Evolutionary conservation across 805 yeast species (phyloP), one percentile per base, ranked within the genome.

Genomic region (Saturnispora besseyi): DNA sequence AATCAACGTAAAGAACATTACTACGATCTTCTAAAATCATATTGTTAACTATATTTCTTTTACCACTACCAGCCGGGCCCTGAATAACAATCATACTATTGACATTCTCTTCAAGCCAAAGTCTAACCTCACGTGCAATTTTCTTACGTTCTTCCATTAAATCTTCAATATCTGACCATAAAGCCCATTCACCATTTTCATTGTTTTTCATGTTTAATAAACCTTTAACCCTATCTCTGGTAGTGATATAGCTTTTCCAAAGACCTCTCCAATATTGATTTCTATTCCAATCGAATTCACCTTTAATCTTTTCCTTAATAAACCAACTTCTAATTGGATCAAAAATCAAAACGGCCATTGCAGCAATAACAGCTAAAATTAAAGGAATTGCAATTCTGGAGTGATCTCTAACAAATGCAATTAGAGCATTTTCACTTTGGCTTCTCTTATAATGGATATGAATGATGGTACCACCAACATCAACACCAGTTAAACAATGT

Each of bases 21-120:
- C 73, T 71, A 46, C 89, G 77, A 29, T 73, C 78, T 44, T 72
- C 68, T 42, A 87, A 70, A 1, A 84, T 81, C 59, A 82, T 79
- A 41, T 80, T 80, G 61, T 83, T 67, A 4, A 91, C 89, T 52
- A 88, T 68, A 52, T 82, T 91, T 52, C 81, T 77, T 59, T 93
- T 91, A 22, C 98, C 99, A n/a, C 95, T 81, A 5, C 99, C 99
- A 55, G 87, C 76, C 5, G 99, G 98, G 11, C 99, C 99, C 54
- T 82, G 79, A 3, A 93, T 81, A 3, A 93, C 79, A 26, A 91
- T 89, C 62, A 89, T 93, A 1, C 97, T 87, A 62, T 85, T 83
- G n/a, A 82, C 81, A 54, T 89, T 90, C 63, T 93, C 99, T 51
- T 80, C 81, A 5, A 93, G 69, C 93, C 95, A 86, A 56, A 85